Evolutionary conservation across 1,284 basidiomycete genomes (phyloP).

Genomic region (Agroathelia rolfsii): DNA sequence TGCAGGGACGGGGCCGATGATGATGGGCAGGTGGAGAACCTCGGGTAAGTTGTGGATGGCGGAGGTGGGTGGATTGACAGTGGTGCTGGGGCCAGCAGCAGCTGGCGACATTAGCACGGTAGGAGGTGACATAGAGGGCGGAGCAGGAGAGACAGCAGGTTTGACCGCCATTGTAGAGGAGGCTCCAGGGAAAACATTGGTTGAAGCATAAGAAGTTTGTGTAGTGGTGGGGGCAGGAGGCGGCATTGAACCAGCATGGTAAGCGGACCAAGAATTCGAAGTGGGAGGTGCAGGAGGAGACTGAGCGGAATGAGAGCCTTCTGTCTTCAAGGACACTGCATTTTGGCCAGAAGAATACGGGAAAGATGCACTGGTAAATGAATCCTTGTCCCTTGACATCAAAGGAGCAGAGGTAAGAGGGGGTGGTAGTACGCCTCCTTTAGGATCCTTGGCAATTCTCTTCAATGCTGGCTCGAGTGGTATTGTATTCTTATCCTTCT

Average conservation of each 20-base stretch:
- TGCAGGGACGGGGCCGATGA: constrained; percentile 47
- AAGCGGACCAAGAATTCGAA: constrained; percentile 6
- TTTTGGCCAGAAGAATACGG: too few species aligned
- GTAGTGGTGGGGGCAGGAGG: constrained; percentile 9
- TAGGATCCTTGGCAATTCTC: constrained; percentile 50
- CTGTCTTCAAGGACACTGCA: constrained; percentile 21
- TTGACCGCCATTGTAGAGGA: constrained; percentile 7
- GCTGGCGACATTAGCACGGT: constrained; percentile 12
- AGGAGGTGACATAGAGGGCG: constrained; percentile 10
- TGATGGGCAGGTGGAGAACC: constrained; percentile 44
- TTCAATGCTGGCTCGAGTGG: constrained; percentile 52
- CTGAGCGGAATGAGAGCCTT: constrained; percentile 11
- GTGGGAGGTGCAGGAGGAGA: constrained; percentile 8
- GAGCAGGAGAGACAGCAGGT: constrained; percentile 12
- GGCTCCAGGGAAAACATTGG: constrained; percentile 6
- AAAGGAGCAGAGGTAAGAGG: constrained; percentile 56
- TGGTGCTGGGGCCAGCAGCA: constrained; percentile 12
- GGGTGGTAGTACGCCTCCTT: constrained; percentile 48
- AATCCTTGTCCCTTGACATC: too few species aligned
- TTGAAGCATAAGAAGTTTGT: constrained; percentile 3
- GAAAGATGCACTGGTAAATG: too few species aligned
- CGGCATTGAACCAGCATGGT: constrained; percentile 14
- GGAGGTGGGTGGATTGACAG: constrained; percentile 3
- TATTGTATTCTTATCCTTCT: constrained; percentile 39
- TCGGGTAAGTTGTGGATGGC: constrained; percentile 14